phyloP scores from a whole-genome alignment of 2,329 filamentous ascomycete genomes.

The Hawksworthiomyces lignivorus region DNA sequence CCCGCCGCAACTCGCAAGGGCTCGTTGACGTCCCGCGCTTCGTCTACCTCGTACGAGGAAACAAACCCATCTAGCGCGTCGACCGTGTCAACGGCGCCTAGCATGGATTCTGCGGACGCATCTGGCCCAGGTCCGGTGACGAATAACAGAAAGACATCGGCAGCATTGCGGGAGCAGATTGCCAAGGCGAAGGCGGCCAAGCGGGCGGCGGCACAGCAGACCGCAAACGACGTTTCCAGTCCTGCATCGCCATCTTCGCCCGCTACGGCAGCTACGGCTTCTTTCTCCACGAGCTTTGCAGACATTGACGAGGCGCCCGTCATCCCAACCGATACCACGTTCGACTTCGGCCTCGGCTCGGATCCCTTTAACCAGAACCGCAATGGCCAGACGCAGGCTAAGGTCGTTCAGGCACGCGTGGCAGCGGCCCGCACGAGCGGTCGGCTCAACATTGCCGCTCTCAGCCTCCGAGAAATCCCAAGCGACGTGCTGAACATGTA shows the following conservation, averaged over 20 bases:
- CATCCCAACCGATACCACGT: slow-evolving; percentile 39
- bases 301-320: slow-evolving; percentile 27
- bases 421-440: slow-evolving; percentile 68
- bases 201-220: slow-evolving; percentile 37
- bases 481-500: slow-evolving; percentile 86
- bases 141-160: slow-evolving; percentile 58
- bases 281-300: slow-evolving; percentile 1
- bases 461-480: slow-evolving; percentile 74
- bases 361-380: slow-evolving; percentile 66
- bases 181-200: slow-evolving; percentile 84
- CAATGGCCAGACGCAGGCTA: slow-evolving; percentile 51
- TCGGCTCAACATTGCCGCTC: slow-evolving; percentile 77
- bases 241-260: slow-evolving; percentile 19
- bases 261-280: slow-evolving; percentile 13
- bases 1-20: slow-evolving; percentile 29
- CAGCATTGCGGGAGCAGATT: slow-evolving; percentile 79
- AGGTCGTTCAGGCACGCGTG: slow-evolving; percentile 66
- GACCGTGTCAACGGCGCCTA: slow-evolving; percentile 29
- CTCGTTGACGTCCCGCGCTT: slow-evolving; percentile 31
- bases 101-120: slow-evolving; percentile 27
- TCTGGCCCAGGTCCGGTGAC: slow-evolving; percentile 10
- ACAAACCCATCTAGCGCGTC: slow-evolving; percentile 29
- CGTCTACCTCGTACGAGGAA: slow-evolving; percentile 30
- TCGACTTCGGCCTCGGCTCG: slow-evolving; percentile 50
- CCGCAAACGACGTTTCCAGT: slow-evolving; percentile 6